A percentile compares a stretch with the other conserved stretches of the same genome.
phyloP scores from a whole-genome alignment of 164 flowering plant species.

The Nymphaea colorata region DNA sequence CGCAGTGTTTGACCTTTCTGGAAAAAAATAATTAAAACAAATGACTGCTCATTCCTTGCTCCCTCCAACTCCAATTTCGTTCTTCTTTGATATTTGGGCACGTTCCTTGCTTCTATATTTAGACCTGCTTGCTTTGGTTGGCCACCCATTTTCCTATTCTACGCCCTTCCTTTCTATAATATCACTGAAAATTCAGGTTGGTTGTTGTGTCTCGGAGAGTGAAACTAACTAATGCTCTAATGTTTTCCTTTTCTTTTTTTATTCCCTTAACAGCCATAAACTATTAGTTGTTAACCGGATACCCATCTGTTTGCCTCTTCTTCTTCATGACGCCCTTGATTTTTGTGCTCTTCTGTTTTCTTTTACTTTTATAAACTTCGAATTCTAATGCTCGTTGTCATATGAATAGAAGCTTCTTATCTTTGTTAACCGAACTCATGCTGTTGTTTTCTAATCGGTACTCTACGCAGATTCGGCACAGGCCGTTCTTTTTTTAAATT shows the following conservation, averaged over 20 bases:
- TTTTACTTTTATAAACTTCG: not conserved
- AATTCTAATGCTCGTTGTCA: not conserved
- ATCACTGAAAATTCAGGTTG: not conserved
- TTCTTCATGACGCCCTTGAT: not conserved
- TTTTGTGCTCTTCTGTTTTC: no score
- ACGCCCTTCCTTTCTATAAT: no score
- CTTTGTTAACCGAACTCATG: no score
- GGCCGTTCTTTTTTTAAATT: no score
- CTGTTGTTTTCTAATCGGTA: no score
- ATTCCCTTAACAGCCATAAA: not conserved
- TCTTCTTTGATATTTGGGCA: not conserved
- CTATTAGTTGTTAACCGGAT: no score
- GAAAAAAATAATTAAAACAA: not conserved
- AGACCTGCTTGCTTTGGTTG: not conserved
- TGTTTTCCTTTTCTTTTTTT: not conserved
- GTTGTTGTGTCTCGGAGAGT: not conserved
- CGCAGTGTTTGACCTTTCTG: not conserved
- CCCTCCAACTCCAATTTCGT: no score
- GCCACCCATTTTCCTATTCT: not conserved
- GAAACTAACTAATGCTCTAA: no score
- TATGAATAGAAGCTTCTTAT: not conserved
- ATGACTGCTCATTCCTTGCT: not conserved
- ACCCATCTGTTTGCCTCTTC: not conserved
- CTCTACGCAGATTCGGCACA: no score
- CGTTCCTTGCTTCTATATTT: not conserved